Conservation (phyloP, 352 stramenopile species). For the Phytopythium aichiense region DNA sequence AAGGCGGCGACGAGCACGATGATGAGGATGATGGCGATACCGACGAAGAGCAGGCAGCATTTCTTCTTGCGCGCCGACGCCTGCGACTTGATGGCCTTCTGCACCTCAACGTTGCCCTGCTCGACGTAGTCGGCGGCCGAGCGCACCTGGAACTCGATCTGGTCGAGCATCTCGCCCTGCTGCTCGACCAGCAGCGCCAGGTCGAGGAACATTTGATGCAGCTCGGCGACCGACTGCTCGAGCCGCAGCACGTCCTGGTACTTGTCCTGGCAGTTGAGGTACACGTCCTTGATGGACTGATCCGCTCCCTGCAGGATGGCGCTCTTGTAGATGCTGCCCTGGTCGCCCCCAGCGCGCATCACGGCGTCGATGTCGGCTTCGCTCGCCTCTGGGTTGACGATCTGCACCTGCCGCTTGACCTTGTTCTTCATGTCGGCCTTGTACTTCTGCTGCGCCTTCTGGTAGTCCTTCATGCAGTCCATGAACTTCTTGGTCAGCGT, state of each 20-base stretch:
- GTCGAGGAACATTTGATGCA: conserved; percentile 99
- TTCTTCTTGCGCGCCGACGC: conserved; percentile 97
- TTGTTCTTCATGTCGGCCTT: conserved; percentile 98
- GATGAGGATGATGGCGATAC: conserved; percentile 73
- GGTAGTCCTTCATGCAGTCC: conserved; percentile 98
- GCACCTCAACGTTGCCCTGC: conserved; percentile 94
- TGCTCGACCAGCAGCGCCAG: conserved; percentile 97
- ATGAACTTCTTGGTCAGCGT: conserved; percentile 98
- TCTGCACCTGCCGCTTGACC: conserved; percentile 96
- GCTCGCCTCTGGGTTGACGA: conserved; percentile 97
- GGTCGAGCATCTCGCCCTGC: conserved; percentile 97
- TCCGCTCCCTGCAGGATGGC: conserved; percentile 78
- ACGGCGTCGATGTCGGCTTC: conserved; percentile 97
- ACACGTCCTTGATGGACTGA: conserved; percentile 87
- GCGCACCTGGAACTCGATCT: conserved; percentile 96
- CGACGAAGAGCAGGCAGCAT: conserved; percentile 85
- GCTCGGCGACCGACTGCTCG: conserved; percentile 94
- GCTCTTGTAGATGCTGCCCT: conserved; percentile 82
- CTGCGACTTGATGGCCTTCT: conserved; percentile 94
- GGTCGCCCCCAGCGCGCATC: conserved; percentile 84
- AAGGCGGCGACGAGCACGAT: conserved; percentile 73
- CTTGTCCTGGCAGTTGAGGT: conserved; percentile 95
- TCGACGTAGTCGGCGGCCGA: conserved; percentile 96
- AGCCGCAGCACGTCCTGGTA: conserved; percentile 97
- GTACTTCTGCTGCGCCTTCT: conserved; percentile 97